Base-by-base conservation (phyloP, 306 rosid species). In the Quercus alba region DNA sequence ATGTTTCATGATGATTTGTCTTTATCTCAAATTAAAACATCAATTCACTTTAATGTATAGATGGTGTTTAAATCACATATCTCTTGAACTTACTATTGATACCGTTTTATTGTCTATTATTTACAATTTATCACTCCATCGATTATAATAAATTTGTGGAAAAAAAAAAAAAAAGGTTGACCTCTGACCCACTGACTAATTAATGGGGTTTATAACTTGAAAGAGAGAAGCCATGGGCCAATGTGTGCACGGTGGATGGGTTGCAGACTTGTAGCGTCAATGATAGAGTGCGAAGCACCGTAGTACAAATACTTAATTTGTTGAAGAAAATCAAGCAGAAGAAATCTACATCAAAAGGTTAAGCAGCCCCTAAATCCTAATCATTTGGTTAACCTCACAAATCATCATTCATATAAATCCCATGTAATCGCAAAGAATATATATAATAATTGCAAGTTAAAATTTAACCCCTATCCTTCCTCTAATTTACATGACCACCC, bases 261-360 rank as follows among this genome's bases (percentile, higher is more conserved):
- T 12, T 14, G 38, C 2, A 23, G 15, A 62, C 35, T 12, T 14
- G 38, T 31, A 23, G 35, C 12, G n/a, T 62, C 8, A 33, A 15
- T 5, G 26, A n/a, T 33, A 12, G 72, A 7, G 51, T 67, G 72
- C 26, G 19, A 67, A 19, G 49, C 52, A 33, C 6, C 23, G 3
- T 66, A 18, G 54, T 49, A 11, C 17, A 49, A 11, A 49, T 33
- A 9, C 38, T 71, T 61, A 17, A 8, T 46, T 52, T 11, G 23
- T 54, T 18, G 59, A 76, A 57, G 68, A 72, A 62, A 26, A 80
- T 56, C 46, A 54, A 75, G 67, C 35, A 63, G 41, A 44, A 64
- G 14, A 84, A 84, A 84, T 84, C 85, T 73, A 68, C 82, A 74
- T 84, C 35, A 84, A 81, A 84, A 77, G 81, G 58, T 71, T 73